These are phyloP conservation scores for Penicillium vulpinum DNA, from an alignment of 2,329 filamentous ascomycete genomes.

Conservation along the genomic window DNA sequence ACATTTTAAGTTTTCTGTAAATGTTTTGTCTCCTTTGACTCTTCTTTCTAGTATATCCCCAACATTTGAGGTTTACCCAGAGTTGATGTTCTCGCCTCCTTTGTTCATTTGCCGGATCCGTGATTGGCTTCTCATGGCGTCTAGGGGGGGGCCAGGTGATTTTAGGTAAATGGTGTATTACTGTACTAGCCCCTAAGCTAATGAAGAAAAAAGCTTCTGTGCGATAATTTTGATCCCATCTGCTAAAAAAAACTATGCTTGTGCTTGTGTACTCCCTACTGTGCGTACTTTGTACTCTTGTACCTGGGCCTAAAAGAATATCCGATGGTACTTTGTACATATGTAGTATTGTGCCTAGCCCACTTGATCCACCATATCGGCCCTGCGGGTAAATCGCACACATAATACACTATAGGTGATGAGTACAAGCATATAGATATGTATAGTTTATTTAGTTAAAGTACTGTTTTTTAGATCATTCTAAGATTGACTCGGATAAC, in stretches of 20 bases:
- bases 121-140: neutral
- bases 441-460: no score
- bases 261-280: slow-evolving; percentile 2
- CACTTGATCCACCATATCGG: slow-evolving; percentile 15
- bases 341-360: neutral
- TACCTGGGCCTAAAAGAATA: neutral
- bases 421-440: neutral
- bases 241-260: slow-evolving; percentile 7
- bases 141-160: neutral
- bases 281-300: neutral
- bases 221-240: slow-evolving; percentile 1
- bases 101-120: neutral
- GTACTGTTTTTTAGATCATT: neutral
- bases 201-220: slow-evolving; percentile 6
- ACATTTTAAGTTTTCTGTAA: neutral
- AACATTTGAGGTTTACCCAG: neutral
- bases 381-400: neutral
- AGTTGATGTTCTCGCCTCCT: neutral
- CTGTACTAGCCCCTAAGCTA: slow-evolving; percentile 1
- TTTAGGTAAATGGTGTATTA: neutral
- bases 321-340: neutral
- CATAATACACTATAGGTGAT: neutral
- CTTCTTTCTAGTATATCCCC: neutral
- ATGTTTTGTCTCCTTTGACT: neutral
- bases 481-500: neutral